Conservation (phyloP, 2,329 filamentous ascomycete genomes). For the Lecanosticta acicola region DNA sequence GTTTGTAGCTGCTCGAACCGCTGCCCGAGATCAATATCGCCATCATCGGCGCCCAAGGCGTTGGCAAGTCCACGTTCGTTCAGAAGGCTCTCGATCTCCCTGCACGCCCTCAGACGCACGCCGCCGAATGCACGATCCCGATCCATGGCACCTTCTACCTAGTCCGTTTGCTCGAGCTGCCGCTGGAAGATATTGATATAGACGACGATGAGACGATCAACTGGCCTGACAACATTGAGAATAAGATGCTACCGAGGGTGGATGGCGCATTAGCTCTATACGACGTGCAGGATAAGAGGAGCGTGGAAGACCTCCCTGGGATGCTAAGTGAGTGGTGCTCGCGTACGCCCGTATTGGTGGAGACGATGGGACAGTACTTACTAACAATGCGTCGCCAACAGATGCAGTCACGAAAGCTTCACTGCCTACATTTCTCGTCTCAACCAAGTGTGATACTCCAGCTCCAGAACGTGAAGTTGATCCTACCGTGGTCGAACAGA, state of each 20-base stretch:
- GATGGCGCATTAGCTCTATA: slow-evolving; percentile 83
- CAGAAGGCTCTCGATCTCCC: slow-evolving; percentile 52
- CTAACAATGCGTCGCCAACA: slow-evolving; percentile 34
- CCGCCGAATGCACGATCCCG: slow-evolving; percentile 49
- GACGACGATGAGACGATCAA: slow-evolving; percentile 49
- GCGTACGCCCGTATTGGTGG: no score
- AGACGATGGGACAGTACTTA: slow-evolving; percentile 1
- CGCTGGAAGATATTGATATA: slow-evolving; percentile 48
- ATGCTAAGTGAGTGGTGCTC: slow-evolving; percentile 63
- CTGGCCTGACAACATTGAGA: slow-evolving; percentile 54
- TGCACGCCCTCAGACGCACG: slow-evolving; percentile 37
- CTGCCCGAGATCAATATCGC: slow-evolving; percentile 55
- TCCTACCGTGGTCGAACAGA: slow-evolving; percentile 59
- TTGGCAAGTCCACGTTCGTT: slow-evolving; percentile 57
- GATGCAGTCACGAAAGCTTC: slow-evolving; percentile 67
- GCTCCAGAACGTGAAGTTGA: slow-evolving; percentile 66
- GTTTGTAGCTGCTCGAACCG: slow-evolving; percentile 23
- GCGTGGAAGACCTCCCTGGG: slow-evolving; percentile 66
- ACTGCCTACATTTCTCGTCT: slow-evolving; percentile 74
- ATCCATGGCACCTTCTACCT: slow-evolving; percentile 52
- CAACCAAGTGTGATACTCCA: slow-evolving; percentile 82
- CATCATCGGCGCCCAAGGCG: slow-evolving; percentile 49
- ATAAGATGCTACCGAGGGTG: slow-evolving; percentile 65
- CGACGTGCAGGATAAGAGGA: slow-evolving; percentile 74
- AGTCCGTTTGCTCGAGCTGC: slow-evolving; percentile 54